Base-by-base conservation (phyloP, 2,329 filamentous ascomycete species). In the Pseudopithomyces chartarum region DNA sequence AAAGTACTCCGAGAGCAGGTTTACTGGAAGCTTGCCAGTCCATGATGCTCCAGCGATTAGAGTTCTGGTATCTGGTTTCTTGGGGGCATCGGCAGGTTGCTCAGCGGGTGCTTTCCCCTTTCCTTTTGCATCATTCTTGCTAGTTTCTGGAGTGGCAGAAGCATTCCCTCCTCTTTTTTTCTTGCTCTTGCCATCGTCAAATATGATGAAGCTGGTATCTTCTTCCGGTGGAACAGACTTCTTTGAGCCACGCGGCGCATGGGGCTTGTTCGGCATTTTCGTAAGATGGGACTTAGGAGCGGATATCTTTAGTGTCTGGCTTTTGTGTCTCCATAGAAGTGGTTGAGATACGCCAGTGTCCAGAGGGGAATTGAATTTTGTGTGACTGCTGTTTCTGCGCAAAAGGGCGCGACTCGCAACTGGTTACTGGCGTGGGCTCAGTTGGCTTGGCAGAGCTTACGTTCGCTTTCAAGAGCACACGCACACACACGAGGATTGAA, bases 1-100 rank as follows among this genome's bases (percentile, higher is more conserved):
- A 69, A 93, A 97, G 78, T 96, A 91, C 81, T 98, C 95, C 34
- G 90, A 91, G 61, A 98, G 85, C 68, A 98, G 84, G 73, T 96
- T 97, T 62, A 97, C 90, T 1, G 95, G 95, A 32, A 99, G 81
- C 75, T 99, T 99, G 39, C 95, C 95, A 0, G 95, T 99, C 95
- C 95, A 99, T 65, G 92, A 97, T 56, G 92, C 87, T 47, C 95
- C 95, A 40, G 92, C 95, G 70, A 99, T 96, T 63, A 99, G 81
- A 66, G 96, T 91, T 76, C 85, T 80, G 20, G 84, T 84, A 47
- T 85, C 82, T 39, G 85, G 85, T 65, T 84, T 86, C 73, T 86
- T 87, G n/a, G 80, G 80, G 6, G 73, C 77, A 47, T 78, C 75
- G 49, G 74, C 74, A 26, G 68, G 49, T 33, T 62, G 63, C 12